Base-by-base conservation (phyloP, 495 filamentous ascomycete species). In the Friedmanniomyces simplex region DNA sequence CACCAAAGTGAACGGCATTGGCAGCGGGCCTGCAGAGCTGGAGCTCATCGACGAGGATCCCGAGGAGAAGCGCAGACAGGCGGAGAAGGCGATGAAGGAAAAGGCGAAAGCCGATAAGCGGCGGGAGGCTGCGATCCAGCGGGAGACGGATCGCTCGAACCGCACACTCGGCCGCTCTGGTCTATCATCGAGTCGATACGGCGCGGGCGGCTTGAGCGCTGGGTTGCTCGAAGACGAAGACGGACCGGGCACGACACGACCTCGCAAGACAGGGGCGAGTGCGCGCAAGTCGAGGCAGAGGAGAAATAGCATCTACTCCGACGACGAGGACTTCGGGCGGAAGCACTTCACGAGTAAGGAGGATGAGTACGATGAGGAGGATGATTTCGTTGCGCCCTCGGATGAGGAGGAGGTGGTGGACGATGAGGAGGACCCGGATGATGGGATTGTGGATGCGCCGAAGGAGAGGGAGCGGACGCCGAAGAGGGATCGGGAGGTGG, bases 191-290 rank as follows among this genome's bases (percentile, higher is more conserved):
- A 69, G 70, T 49, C 73, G 74, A 48, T 69, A 72, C 52, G 75
- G 70, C 18, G 79, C 76, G 42, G 85, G 84, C 18, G 85, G 84
- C 18, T 77, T 94, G 32, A 88, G 80, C 0, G 77, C 88, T 37
- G 85, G 82, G 50, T 85, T 83, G 48, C 71, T 95, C 22, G 89
- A 95, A 68, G 80, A 79, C 0, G 86, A 88, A 55, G 82, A 83
- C 56, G 71, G 76, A 1, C 77, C 79, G 22, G 76, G 80, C 43
- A 79, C 80, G 8, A 24, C 36, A 4, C 59, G 65, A 5, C 18
- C 49, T 10, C 42, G 51, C 16, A 54, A 55, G 28, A 21, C 51
- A 10, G 57, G 54, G 12, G 49, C 34, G 26, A 70, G 67, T 57
- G 61, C 62, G 41, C 45, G 52, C 20, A 52, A 62, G 28, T 63